Percentiles rank a stretch among this genome's conserved stretches.
Conservation (phyloP, 805 yeast genomes). For the Cyberlindnera mycetangii region DNA sequence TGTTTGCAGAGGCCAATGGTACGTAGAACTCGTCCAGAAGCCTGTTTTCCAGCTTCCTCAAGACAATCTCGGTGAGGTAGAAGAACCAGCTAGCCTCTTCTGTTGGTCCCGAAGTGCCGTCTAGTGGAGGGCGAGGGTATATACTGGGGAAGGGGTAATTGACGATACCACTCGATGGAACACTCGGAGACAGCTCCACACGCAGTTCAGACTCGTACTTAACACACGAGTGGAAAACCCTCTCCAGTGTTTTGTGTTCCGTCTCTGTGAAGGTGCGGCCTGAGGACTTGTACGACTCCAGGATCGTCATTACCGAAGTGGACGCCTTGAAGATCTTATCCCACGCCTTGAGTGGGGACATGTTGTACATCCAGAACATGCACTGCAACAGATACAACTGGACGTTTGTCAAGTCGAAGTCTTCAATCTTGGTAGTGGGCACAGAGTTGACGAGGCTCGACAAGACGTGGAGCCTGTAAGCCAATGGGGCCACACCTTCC, state of each 20-base stretch:
- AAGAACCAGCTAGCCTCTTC: constrained; percentile 28
- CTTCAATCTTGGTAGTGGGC: constrained; percentile 15
- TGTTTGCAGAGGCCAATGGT: constrained; percentile 12
- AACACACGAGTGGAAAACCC: constrained; percentile 25
- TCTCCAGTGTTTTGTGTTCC: constrained; percentile 19
- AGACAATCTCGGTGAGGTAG: constrained; percentile 25
- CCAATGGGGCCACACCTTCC: background rate
- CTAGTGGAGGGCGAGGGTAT: constrained; percentile 25
- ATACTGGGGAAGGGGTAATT: constrained; percentile 24
- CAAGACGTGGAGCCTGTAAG: constrained; percentile 14
- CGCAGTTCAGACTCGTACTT: constrained; percentile 27
- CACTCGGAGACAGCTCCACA: constrained; percentile 26
- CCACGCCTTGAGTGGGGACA: constrained; percentile 27
- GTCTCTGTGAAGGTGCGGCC: constrained; percentile 18
- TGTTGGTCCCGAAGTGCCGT: constrained; percentile 12
- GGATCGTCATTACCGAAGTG: constrained; percentile 19
- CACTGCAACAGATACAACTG: constrained; percentile 19
- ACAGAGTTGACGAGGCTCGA: constrained; percentile 14
- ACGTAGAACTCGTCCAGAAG: constrained; percentile 25
- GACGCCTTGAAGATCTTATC: constrained; percentile 20
- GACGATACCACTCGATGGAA: constrained; percentile 26
- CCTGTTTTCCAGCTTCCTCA: constrained; percentile 26
- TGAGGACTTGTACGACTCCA: constrained; percentile 22
- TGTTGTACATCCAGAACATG: constrained; percentile 24
- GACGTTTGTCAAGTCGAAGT: constrained; percentile 16